A percentile compares a stretch with the other conserved stretches of the same genome.
These are phyloP conservation scores for Lipomyces mesembrius DNA, from an alignment of 805 yeast species.

Conservation along the genomic window DNA sequence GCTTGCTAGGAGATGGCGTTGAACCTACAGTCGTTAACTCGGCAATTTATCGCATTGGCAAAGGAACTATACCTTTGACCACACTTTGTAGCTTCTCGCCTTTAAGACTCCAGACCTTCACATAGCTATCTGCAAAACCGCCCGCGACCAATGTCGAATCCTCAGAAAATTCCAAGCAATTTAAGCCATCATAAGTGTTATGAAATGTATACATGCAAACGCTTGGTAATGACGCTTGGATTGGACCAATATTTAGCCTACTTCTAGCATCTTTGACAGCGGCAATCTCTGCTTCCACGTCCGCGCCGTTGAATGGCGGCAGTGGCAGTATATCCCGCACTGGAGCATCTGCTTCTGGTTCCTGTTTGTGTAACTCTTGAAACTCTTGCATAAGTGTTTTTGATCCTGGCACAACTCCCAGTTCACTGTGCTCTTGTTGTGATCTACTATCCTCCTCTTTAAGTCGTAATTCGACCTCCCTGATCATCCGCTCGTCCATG, in stretches of 20 bases:
- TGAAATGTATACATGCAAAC: constrained; percentile 98
- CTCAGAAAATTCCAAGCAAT: constrained; percentile 83
- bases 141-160: constrained; percentile 89
- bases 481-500: constrained; percentile 78
- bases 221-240: constrained; percentile 85
- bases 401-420: constrained; percentile 42
- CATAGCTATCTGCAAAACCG: constrained; percentile 90
- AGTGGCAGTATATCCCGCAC: constrained; percentile 75
- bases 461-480: constrained; percentile 77
- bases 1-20: constrained; percentile 44
- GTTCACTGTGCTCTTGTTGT: constrained; percentile 44
- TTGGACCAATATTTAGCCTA: constrained; percentile 66
- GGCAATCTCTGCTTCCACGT: constrained; percentile 76
- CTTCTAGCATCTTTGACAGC: constrained; percentile 82
- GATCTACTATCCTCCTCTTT: constrained; percentile 67
- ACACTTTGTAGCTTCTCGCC: constrained; percentile 65
- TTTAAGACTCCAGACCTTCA: constrained; percentile 90
- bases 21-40: constrained; percentile 26
- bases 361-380: constrained; percentile 58
- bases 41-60: not conserved
- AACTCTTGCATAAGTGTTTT: constrained; percentile 68
- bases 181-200: constrained; percentile 86
- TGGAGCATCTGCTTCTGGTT: constrained; percentile 59
- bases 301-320: constrained; percentile 80
- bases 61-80: constrained; percentile 42